Evolutionary conservation across 768 basidiomycete genomes (phyloP).

Genomic region (Lentinula guzmanii): DNA sequence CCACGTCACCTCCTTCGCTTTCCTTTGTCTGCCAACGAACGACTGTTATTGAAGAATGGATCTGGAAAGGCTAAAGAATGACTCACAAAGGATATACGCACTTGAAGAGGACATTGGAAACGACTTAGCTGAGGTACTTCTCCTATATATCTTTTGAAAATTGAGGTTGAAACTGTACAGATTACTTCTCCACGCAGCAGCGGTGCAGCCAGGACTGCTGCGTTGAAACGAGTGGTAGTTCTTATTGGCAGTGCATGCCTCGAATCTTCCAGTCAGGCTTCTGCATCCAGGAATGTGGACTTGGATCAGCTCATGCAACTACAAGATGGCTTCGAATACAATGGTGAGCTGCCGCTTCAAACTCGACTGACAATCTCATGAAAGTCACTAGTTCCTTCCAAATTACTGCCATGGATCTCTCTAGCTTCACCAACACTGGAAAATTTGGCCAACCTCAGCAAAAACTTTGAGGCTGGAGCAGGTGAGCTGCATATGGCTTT

Average conservation of each 20-base stretch:
- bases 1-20: neutral
- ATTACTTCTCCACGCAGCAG: constrained; percentile 59
- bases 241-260: constrained; percentile 43
- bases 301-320: constrained; percentile 54
- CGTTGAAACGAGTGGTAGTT: constrained; percentile 51
- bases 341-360: constrained; percentile 42
- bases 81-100: neutral
- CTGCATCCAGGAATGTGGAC: constrained; percentile 32
- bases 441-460: constrained; percentile 33
- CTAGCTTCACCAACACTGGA: constrained; percentile 47
- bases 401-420: constrained; percentile 60
- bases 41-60: neutral
- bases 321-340: constrained; percentile 80
- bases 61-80: constrained; percentile 16
- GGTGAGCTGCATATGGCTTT: constrained; percentile 29
- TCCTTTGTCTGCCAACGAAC: neutral
- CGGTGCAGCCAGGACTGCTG: constrained; percentile 40
- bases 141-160: neutral
- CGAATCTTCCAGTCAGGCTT: neutral
- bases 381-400: constrained; percentile 52
- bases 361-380: neutral
- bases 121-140: constrained; percentile 63
- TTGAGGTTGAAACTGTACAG: constrained; percentile 30
- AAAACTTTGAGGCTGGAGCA: constrained; percentile 18
- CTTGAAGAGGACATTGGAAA: neutral